Conservation (phyloP, 129 eudicot species). For the Lactuca sativa region DNA sequence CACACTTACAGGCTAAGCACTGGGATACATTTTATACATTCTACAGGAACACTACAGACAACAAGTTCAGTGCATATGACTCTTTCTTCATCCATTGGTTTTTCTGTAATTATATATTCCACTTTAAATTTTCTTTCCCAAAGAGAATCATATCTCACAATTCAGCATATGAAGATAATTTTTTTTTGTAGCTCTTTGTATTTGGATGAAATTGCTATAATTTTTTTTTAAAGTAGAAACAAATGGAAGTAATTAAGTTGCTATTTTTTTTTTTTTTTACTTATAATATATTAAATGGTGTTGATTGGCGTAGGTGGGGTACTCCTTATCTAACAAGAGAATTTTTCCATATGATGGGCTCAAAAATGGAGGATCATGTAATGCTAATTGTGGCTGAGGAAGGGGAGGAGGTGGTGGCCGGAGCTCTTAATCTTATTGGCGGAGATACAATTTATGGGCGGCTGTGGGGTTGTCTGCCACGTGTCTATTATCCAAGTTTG, state of each 20-base stretch:
- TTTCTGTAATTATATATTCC: conserved; percentile 4
- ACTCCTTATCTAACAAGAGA: conserved; percentile 90
- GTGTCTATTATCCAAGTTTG: conserved; percentile 81
- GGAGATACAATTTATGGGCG: conserved; percentile 92
- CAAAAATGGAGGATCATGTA: conserved; percentile 90
- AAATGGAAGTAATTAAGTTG: neutral
- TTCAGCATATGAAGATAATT: too few relatives aligned
- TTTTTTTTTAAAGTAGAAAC: too few relatives aligned
- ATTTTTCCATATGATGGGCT: conserved; percentile 92
- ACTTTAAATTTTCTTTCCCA: too few relatives aligned
- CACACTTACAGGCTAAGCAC: conserved; percentile 72
- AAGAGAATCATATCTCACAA: too few relatives aligned
- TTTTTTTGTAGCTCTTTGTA: too few relatives aligned
- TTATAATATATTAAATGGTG: neutral
- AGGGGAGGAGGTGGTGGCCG: conserved; percentile 80
- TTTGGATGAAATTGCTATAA: too few relatives aligned
- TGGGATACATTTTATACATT: conserved; percentile 93
- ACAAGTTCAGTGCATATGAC: conserved; percentile 63
- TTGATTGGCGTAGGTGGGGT: conserved; percentile 73
- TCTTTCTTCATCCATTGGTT: conserved; percentile 9
- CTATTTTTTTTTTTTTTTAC: neutral
- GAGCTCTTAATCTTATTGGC: conserved; percentile 95
- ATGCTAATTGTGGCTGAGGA: conserved; percentile 83
- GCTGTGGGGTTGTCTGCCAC: conserved; percentile 93
- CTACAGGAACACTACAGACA: conserved; percentile 97